Percentiles rank a stretch among this genome's conserved stretches.
Conservation (phyloP, 1,284 basidiomycete species). For the Athelia sp. region DNA sequence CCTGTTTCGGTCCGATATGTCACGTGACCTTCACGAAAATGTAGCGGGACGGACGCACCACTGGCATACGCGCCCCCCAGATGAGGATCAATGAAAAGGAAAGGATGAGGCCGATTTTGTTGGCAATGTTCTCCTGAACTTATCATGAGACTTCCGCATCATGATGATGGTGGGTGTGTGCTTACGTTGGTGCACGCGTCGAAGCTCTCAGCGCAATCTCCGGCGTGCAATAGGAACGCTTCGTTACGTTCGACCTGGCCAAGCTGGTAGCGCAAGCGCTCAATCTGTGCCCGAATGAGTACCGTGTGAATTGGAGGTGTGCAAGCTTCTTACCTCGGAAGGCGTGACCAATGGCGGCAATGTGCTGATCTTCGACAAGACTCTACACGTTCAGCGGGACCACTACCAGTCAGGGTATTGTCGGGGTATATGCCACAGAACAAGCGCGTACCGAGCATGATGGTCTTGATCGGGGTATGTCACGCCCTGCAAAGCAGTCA, state of each 20-base stretch:
- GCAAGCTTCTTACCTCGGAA: slow-evolving; percentile 60
- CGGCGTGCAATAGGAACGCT: slow-evolving; percentile 93
- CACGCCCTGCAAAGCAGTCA: slow-evolving; percentile 19
- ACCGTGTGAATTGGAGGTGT: slow-evolving; percentile 4
- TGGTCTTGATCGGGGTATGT: slow-evolving; percentile 29
- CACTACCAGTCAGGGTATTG: neutral
- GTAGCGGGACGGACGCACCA: slow-evolving; percentile 44
- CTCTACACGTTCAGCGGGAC: slow-evolving; percentile 37
- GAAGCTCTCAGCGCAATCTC: slow-evolving; percentile 95
- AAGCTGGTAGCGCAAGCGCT: slow-evolving; percentile 79
- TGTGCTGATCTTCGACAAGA: slow-evolving; percentile 68
- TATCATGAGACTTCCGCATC: neutral
- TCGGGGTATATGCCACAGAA: neutral
- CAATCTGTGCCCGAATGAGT: slow-evolving; percentile 55
- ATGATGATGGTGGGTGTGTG: slow-evolving; percentile 5
- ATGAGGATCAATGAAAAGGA: slow-evolving; percentile 94
- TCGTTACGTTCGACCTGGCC: slow-evolving; percentile 79
- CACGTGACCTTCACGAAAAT: too few species aligned
- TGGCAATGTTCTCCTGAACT: slow-evolving; percentile 51
- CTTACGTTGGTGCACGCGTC: slow-evolving; percentile 84
- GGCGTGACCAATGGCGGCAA: slow-evolving; percentile 88
- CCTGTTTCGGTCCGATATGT: too few species aligned
- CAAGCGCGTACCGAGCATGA: slow-evolving; percentile 23
- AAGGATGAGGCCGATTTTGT: slow-evolving; percentile 91
- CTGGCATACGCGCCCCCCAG: slow-evolving; percentile 90